Percentiles rank a stretch among this genome's conserved stretches.
Evolutionary conservation across 768 basidiomycete genomes (phyloP).

Genomic region (Trametes sanguinea): DNA sequence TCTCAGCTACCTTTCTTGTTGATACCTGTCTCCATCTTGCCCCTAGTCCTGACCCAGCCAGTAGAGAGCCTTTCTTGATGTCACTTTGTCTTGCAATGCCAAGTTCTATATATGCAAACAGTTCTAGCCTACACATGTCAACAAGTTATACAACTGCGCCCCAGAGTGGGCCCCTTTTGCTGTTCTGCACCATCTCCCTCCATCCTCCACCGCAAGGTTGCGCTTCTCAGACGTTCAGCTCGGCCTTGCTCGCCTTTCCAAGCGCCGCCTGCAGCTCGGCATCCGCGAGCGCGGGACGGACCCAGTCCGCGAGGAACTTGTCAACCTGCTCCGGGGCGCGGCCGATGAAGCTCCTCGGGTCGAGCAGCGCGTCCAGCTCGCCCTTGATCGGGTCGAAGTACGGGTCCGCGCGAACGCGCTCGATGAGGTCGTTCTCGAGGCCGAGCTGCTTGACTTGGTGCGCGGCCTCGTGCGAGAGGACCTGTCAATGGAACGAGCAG

Average conservation of each 20-base stretch:
- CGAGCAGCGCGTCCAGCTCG: slow-evolving; percentile 76
- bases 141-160: not conserved
- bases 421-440: slow-evolving; percentile 93
- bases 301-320: slow-evolving; percentile 83
- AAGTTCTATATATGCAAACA: too few relatives aligned
- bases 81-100: too few relatives aligned
- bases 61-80: too few relatives aligned
- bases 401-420: slow-evolving; percentile 73
- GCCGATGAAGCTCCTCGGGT: slow-evolving; percentile 89
- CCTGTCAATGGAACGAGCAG: slow-evolving; percentile 40
- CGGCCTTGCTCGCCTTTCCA: slow-evolving; percentile 54
- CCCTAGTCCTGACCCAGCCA: too few relatives aligned
- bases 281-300: slow-evolving; percentile 74
- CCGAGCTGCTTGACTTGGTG: slow-evolving; percentile 94
- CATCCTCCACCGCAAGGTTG: not conserved
- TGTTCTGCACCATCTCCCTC: not conserved
- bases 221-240: slow-evolving; percentile 52
- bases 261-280: slow-evolving; percentile 57
- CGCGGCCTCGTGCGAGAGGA: slow-evolving; percentile 93
- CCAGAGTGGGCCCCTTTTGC: too few relatives aligned
- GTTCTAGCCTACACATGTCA: not conserved
- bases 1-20: too few relatives aligned
- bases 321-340: slow-evolving; percentile 96
- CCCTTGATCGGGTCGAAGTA: slow-evolving; percentile 89
- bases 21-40: too few relatives aligned